Base-by-base conservation (phyloP, 225 moss, liverwort and hornwort genomes). In the Straminergon stramineum region DNA sequence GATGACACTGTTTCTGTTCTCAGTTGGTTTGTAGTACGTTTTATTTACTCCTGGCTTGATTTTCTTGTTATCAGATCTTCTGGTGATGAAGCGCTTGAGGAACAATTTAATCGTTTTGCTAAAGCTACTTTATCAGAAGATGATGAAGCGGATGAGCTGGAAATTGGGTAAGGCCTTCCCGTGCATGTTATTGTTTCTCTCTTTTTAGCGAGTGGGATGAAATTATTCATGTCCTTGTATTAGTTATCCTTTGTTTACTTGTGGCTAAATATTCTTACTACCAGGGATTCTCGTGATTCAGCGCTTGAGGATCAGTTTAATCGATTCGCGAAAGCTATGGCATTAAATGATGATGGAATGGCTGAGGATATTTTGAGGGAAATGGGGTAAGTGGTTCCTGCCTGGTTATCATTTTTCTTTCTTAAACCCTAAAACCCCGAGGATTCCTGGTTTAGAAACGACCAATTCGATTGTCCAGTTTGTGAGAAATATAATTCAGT, bases 261-360 rank as follows among this genome's bases (percentile, higher is more conserved):
- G 28, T 86, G 87, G 82, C 43, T 92, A 21, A 64, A 88, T 79
- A 65, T 73, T 89, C 89, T 82, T 85, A 32, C 89, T 56, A 74
- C 81, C 92, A 95, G 97, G 89, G 78, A 82, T 73, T 89, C 91
- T 89, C 93, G 90, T 34, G 88, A 92, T 35, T 87, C 92, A 85
- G 90, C 88, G 75, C 95, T 98, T 83, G 94, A 97, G 93, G 96
- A 98, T 86, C 96, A 98, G 90, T 97, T 98, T 89, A 93, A 94
- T 84, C 95, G 94, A 60, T 98, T 98, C 89, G 94, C 96, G 70
- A 93, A 94, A 87, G 97, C 97, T 57, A 94, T 98, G 90, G 93
- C 93, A 37, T 83, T 91, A 86, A 93, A 93, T 84, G 98, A 98
- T 87, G 93, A 95, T 87, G 89, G 89, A 88, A 92, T 94, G 95